Percentiles rank a stretch among this genome's conserved stretches.
phyloP scores from a whole-genome alignment of 371 early-diverging fungal genomes.

The Haplosporangium sp. region DNA sequence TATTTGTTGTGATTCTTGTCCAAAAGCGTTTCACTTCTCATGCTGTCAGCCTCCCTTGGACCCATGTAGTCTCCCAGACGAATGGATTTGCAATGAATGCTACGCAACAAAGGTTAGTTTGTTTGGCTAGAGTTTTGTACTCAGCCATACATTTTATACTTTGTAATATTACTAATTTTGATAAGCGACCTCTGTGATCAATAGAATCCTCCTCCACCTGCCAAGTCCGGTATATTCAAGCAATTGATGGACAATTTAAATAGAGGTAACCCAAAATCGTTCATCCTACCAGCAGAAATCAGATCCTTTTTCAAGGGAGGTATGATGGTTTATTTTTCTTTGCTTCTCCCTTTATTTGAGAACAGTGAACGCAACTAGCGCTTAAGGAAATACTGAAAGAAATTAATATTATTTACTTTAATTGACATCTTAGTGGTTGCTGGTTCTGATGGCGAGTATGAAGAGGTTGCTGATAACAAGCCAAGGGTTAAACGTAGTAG shows the following conservation, averaged over 20 bases:
- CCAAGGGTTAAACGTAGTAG: slow-evolving; percentile 36
- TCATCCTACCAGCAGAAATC: slow-evolving; percentile 62
- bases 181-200: not conserved
- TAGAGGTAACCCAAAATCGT: slow-evolving; percentile 61
- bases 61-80: slow-evolving; percentile 62
- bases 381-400: too few species aligned
- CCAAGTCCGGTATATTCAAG: slow-evolving; percentile 54
- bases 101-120: slow-evolving; percentile 38
- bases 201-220: slow-evolving; percentile 35
- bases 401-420: not conserved
- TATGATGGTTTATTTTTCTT: slow-evolving; percentile 21
- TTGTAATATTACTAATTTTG: not conserved
- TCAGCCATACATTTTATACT: not conserved
- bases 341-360: too few species aligned
- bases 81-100: slow-evolving; percentile 82
- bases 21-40: slow-evolving; percentile 80
- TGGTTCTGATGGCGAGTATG: slow-evolving; percentile 70
- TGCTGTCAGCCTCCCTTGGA: slow-evolving; percentile 83
- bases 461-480: slow-evolving; percentile 60
- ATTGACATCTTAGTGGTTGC: slow-evolving; percentile 57
- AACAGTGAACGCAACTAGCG: too few species aligned
- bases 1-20: slow-evolving; percentile 83
- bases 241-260: slow-evolving; percentile 58
- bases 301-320: slow-evolving; percentile 65
- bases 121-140: not conserved